Evolutionary conservation across 164 flowering plant genomes (phyloP).

Genomic region (Dillenia suffruticosa): DNA sequence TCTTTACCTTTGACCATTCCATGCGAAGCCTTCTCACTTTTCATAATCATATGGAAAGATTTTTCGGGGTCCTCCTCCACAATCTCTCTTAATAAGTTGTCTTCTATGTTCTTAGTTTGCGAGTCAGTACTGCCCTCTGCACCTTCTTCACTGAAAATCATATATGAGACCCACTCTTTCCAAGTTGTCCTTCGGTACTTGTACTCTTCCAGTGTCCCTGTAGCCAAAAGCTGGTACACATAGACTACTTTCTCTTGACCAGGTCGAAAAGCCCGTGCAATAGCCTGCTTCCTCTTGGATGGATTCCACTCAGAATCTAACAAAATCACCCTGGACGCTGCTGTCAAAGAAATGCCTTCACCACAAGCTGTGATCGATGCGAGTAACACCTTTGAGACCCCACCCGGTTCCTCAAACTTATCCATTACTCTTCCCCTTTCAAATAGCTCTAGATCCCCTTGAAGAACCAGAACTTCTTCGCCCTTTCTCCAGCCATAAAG

Average conservation of each 20-base stretch:
- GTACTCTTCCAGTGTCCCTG: constrained; percentile 74
- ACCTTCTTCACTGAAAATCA: constrained; percentile 74
- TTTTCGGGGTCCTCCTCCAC: constrained; percentile 65
- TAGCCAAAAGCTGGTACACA: constrained; percentile 77
- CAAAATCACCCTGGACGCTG: constrained; percentile 91
- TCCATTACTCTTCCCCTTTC: constrained; percentile 84
- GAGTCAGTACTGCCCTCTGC: constrained; percentile 71
- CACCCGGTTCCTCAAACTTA: constrained; percentile 62
- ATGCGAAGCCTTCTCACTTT: constrained; percentile 70
- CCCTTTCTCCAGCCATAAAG: constrained; percentile 69
- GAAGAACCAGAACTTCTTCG: constrained; percentile 63
- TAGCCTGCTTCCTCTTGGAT: constrained; percentile 93
- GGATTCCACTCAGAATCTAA: constrained; percentile 98
- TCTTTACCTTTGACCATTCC: constrained; percentile 16
- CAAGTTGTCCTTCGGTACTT: constrained; percentile 70
- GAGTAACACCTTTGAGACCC: constrained; percentile 56
- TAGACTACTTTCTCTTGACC: constrained; percentile 88
- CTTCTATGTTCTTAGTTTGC: constrained; percentile 82
- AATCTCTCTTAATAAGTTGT: constrained; percentile 72
- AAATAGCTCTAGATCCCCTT: constrained; percentile 75
- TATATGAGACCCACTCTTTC: constrained; percentile 88
- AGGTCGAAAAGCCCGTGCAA: constrained; percentile 94
- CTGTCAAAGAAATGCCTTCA: constrained; percentile 91
- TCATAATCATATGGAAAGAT: constrained; percentile 67
- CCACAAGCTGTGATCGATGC: constrained; percentile 90